Evolutionary conservation across 768 basidiomycete genomes (phyloP).

Genomic region (Basidioascus undulatus): DNA sequence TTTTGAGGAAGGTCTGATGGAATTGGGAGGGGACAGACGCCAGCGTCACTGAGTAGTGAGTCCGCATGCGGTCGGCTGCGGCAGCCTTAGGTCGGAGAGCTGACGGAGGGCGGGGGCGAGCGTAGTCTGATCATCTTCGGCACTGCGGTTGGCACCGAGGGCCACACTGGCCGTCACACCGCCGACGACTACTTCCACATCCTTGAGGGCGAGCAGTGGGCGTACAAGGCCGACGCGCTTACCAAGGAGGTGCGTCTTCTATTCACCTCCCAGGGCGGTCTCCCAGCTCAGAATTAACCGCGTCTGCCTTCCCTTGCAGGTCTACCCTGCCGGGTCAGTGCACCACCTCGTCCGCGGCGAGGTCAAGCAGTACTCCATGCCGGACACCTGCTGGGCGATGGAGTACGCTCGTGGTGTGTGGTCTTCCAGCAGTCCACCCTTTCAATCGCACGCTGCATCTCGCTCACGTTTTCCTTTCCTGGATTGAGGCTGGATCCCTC

Average conservation of each 20-base stretch:
- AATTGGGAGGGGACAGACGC: too few relatives aligned
- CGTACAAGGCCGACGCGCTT: constrained; percentile 54
- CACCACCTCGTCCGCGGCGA: constrained; percentile 61
- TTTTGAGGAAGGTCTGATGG: too few relatives aligned
- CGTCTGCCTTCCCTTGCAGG: constrained; percentile 10
- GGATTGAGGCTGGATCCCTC: constrained; percentile 71
- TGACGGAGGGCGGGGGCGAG: background rate
- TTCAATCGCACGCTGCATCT: background rate
- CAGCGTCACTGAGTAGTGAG: constrained; percentile 87
- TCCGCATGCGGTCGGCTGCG: too few relatives aligned
- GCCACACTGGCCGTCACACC: constrained; percentile 77
- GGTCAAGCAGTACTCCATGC: constrained; percentile 95
- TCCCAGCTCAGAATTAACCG: background rate
- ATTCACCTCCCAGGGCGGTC: background rate
- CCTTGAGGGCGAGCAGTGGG: constrained; percentile 81
- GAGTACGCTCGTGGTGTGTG: constrained; percentile 73
- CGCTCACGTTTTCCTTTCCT: background rate
- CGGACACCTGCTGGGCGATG: constrained; percentile 79
- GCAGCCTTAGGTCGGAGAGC: background rate
- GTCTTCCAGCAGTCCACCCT: background rate
- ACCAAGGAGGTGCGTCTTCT: constrained; percentile 38
- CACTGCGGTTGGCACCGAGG: constrained; percentile 88
- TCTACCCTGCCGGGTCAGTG: constrained; percentile 57
- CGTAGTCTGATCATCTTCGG: constrained; percentile 61
- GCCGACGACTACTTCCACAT: constrained; percentile 98